Evolutionary conservation across 2,329 filamentous ascomycete species (phyloP).

Genomic region (Curvularia sp.): DNA sequence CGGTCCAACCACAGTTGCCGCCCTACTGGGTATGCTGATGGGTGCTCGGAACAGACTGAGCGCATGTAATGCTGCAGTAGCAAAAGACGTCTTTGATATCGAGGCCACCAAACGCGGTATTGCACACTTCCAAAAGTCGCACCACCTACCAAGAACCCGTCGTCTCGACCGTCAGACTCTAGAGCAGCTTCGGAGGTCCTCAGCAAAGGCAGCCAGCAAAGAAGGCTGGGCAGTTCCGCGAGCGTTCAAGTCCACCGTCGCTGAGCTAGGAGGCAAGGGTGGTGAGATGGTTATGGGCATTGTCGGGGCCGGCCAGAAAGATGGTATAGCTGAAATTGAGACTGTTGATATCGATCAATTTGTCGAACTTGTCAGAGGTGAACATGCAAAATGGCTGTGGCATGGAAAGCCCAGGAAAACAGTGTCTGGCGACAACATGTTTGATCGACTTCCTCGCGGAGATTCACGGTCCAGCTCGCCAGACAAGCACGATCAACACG

Average conservation of each 20-base stretch:
- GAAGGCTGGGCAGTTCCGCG: slow-evolving; percentile 93
- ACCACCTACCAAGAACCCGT: slow-evolving; percentile 79
- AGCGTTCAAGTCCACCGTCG: slow-evolving; percentile 93
- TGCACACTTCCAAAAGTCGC: slow-evolving; percentile 85
- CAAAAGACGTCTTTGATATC: slow-evolving; percentile 91
- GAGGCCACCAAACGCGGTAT: slow-evolving; percentile 83
- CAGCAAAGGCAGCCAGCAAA: slow-evolving; percentile 86
- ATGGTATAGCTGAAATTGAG: slow-evolving; percentile 89
- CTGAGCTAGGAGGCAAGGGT: slow-evolving; percentile 90
- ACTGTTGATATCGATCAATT: slow-evolving; percentile 89
- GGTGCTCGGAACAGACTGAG: slow-evolving; percentile 89
- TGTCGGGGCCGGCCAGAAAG: slow-evolving; percentile 82
- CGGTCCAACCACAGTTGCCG: slow-evolving; percentile 89
- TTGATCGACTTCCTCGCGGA: slow-evolving; percentile 49
- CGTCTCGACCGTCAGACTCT: slow-evolving; percentile 84
- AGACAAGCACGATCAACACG: slow-evolving; percentile 58
- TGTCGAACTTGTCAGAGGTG: slow-evolving; percentile 77
- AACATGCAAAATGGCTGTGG: slow-evolving; percentile 93
- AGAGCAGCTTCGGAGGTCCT: slow-evolving; percentile 79
- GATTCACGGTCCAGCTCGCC: slow-evolving; percentile 59
- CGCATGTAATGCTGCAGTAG: slow-evolving; percentile 80
- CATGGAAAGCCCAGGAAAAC: slow-evolving; percentile 82
- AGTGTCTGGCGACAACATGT: slow-evolving; percentile 45
- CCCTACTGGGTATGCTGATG: slow-evolving; percentile 84
- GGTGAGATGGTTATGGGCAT: slow-evolving; percentile 97